Evolutionary conservation across 148 eudicot genomes (phyloP).

Genomic region (Amaranthus palmeri): DNA sequence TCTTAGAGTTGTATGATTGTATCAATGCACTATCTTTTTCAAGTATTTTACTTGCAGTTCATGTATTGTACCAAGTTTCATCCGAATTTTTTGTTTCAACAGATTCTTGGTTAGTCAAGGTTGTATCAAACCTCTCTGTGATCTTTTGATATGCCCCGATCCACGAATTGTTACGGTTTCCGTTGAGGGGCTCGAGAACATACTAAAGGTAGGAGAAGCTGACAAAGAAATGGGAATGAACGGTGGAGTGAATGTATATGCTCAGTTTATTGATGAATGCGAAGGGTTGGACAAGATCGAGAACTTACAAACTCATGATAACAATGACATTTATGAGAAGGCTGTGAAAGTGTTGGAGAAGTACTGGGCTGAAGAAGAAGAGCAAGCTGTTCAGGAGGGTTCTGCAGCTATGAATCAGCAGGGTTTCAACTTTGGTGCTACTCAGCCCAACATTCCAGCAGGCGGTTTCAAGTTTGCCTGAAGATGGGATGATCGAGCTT

Average conservation of each 20-base stretch:
- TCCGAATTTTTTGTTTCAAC: constrained; percentile 14
- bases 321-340: constrained; percentile 71
- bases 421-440: constrained; percentile 48
- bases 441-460: constrained; percentile 48
- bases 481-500: constrained; percentile 8
- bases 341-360: constrained; percentile 71
- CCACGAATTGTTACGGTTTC: constrained; percentile 76
- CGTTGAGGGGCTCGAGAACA: constrained; percentile 86
- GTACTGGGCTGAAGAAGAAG: constrained; percentile 75
- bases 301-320: constrained; percentile 69
- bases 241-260: constrained; percentile 52
- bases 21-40: background rate
- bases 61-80: background rate
- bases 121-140: constrained; percentile 78
- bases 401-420: constrained; percentile 29
- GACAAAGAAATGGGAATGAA: constrained; percentile 64
- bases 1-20: too few relatives aligned
- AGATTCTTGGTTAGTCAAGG: constrained; percentile 69
- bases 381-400: constrained; percentile 36
- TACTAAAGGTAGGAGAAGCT: constrained; percentile 71
- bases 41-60: background rate
- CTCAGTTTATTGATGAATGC: constrained; percentile 67
- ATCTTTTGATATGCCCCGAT: constrained; percentile 75
- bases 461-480: constrained; percentile 57
- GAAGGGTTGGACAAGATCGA: constrained; percentile 83